Evolutionary conservation across 83 land plant genomes (phyloP), one percentile per base, ranked within the genome.

Genomic region (Larix sibirica): DNA sequence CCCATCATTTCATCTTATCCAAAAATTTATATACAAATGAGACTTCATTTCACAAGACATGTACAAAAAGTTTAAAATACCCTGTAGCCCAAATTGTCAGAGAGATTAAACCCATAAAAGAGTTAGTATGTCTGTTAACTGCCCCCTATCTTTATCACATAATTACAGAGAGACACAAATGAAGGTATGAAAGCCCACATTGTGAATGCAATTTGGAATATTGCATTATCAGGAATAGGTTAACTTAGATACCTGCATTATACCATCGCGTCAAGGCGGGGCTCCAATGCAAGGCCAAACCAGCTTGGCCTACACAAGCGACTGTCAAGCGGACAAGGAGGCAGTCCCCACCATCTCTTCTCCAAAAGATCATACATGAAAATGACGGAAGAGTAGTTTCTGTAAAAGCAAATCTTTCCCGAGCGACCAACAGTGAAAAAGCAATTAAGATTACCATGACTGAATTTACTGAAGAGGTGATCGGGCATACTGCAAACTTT

Each of bases 301-400:
- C 74, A 79, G 9, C 2, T 47, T 58, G 62, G 38, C 38, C 75
- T 56, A n/a, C 71, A n/a, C n/a, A 67, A 12, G 3, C 56, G 77
- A 28, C 63, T 16, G 21, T 78, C 40, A 6, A 86, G 65, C 0
- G 83, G 81, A 65, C 91, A 89, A 16, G 62, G 76, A 14, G 92
- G 92, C 42, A 87, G 71, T 85, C 84, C 90, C 85, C 89, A 82
- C 93, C 93, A 91, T 42, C 71, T 36, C 8, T 83, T 85, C 62
- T 76, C 74, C 9, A 60, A 63, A 65, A 91, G 50, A 74, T 89
- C 84, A 81, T 85, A 91, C 89, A 91, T 83, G 62, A 85, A 74
- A 70, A 84, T 71, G 62, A 79, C 82, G 4, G 83, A 66, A 3
- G 79, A 66, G 36, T 59, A 71, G 71, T 67, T 70, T 36, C 68